phyloP scores from a whole-genome alignment of 306 rosid genomes.

The Prunus armeniaca region DNA sequence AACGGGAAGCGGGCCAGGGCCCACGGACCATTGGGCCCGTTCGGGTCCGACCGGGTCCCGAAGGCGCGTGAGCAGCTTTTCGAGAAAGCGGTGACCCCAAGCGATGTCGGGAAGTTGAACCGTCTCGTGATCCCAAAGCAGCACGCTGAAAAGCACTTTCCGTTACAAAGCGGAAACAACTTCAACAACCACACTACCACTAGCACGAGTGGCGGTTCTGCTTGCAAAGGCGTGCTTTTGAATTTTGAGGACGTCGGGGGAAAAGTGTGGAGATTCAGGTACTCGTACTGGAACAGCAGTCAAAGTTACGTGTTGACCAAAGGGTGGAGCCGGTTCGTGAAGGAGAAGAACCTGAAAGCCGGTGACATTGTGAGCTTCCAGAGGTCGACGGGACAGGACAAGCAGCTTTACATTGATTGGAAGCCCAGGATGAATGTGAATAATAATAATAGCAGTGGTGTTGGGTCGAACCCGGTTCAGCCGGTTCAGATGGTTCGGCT shows the following conservation, averaged over 20 bases:
- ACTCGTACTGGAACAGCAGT: conserved; percentile 97
- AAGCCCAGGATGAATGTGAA: conserved; percentile 29
- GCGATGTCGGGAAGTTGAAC: conserved; percentile 92
- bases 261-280: conserved; percentile 93
- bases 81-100: conserved; percentile 89
- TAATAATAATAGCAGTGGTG: neutral
- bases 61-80: conserved; percentile 70
- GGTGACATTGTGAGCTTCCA: conserved; percentile 83
- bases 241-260: conserved; percentile 89
- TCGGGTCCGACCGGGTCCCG: conserved; percentile 16
- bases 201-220: neutral
- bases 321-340: conserved; percentile 99
- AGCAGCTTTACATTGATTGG: conserved; percentile 77
- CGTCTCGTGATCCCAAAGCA: conserved; percentile 91
- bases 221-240: conserved; percentile 59
- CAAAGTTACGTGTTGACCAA: conserved; percentile 92
- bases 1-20: conserved; percentile 11
- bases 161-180: conserved; percentile 43
- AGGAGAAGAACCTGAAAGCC: conserved; percentile 80
- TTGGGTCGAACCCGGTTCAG: conserved; percentile 20
- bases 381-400: conserved; percentile 68
- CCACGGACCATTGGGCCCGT: neutral
- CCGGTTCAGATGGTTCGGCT: conserved; percentile 77
- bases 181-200: neutral
- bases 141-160: conserved; percentile 95